Evolutionary conservation across 2,329 filamentous ascomycete genomes (phyloP), one percentile per base, ranked within the genome.

Genomic region (Aphanoascus verrucosus): DNA sequence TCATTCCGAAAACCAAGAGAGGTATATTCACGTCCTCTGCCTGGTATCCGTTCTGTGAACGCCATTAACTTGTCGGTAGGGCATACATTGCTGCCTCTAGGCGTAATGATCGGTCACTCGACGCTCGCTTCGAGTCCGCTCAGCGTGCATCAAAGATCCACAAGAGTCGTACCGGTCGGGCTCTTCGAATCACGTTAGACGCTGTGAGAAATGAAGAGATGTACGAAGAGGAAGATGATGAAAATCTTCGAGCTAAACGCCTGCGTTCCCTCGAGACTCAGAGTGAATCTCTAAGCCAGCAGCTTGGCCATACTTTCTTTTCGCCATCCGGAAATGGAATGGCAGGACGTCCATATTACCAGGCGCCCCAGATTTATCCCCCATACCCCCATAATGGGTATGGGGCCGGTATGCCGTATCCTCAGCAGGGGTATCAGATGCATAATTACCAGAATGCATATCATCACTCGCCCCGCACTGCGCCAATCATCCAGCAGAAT

Each of bases 221-320:
- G 88, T 96, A 96, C 65, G 89, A 95, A 64, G 90, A 95, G 68
- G 87, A 94, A 64, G 89, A 94, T 51, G 87, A 94, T 60, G 86
- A 90, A 32, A 15, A 19, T 19, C n/a, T 31, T 23, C 50, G 50
- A 14, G 2, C 19, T 9, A 42, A 46, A 23, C n/a, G 45, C 23
- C 5, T 42, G 11, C 31, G 6, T 1, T 19, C 35, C 5, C 38
- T 43, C 19, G 48, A 50, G 38, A 19, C n/a, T 14, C 48, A 50
- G 20, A 50, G 20, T 11, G 48, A 11, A 15, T 8, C 11, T 14
- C 48, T 50, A 6, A 34, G 12, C 4, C 20, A 23, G 15, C 17
- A 42, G 20, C 17, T 43, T 4, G 28, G 34, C 23, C 28, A 34
- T 11, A n/a, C 23, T 2, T 50, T 42, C 48, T 20, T 50, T 9